phyloP scores from a whole-genome alignment of 1,139 yeast species.

The Hansenula lynferdii region DNA sequence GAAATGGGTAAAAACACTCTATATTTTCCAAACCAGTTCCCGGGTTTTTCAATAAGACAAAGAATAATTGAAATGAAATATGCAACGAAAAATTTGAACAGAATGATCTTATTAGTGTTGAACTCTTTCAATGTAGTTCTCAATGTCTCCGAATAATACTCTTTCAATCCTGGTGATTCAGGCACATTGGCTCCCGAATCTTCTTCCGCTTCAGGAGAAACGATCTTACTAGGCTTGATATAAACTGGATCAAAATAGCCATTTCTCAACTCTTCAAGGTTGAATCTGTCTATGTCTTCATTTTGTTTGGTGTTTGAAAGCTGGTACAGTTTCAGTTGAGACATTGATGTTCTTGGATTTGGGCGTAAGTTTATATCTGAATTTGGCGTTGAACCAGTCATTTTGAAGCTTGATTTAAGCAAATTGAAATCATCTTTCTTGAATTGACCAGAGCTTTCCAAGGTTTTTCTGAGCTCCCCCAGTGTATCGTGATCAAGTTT shows the following conservation, averaged over 20 bases:
- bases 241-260: conserved; percentile 45
- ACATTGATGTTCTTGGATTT: conserved; percentile 26
- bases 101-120: conserved; percentile 6
- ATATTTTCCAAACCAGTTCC: conserved; percentile 38
- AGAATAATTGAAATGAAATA: conserved; percentile 34
- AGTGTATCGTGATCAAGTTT: not conserved
- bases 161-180: not conserved
- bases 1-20: conserved; percentile 37
- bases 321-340: conserved; percentile 27
- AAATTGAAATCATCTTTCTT: conserved; percentile 6
- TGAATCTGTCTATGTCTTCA: conserved; percentile 25
- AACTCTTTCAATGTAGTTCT: not conserved
- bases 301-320: conserved; percentile 24
- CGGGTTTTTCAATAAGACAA: conserved; percentile 33
- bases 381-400: not conserved
- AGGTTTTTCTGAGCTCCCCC: not conserved
- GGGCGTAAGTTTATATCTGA: conserved; percentile 1
- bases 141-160: too few species aligned
- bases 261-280: conserved; percentile 38
- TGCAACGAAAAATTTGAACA: conserved; percentile 36
- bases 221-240: conserved; percentile 25
- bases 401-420: not conserved
- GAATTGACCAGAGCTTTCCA: not conserved
- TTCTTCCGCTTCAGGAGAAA: not conserved
- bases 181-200: not conserved